Conservation (phyloP, 257 asterid species). For the Eucommia ulmoides region DNA sequence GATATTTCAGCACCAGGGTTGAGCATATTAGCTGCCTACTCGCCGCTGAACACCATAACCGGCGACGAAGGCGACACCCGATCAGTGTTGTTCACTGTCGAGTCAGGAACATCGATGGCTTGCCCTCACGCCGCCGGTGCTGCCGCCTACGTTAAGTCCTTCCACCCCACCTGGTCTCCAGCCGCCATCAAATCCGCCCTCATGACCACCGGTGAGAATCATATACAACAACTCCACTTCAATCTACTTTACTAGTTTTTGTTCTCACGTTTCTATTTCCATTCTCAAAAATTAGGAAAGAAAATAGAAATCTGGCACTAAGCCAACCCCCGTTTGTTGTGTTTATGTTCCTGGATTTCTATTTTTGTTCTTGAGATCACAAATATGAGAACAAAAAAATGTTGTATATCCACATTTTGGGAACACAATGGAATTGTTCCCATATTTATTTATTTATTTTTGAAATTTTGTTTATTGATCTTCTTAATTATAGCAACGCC, state of each 20-base stretch:
- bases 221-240: neutral
- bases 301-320: too few species aligned
- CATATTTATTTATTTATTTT: neutral
- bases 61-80: constrained; percentile 19
- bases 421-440: neutral
- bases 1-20: constrained; percentile 85
- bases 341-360: too few species aligned
- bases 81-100: constrained; percentile 27
- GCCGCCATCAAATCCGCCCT: constrained; percentile 84
- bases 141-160: constrained; percentile 63
- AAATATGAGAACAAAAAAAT: neutral
- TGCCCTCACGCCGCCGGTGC: constrained; percentile 75
- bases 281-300: neutral
- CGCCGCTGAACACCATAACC: constrained; percentile 15
- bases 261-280: neutral
- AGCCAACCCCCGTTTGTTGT: too few species aligned
- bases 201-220: constrained; percentile 58
- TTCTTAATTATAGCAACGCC: constrained; percentile 30
- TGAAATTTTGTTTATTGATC: neutral
- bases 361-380: too few species aligned
- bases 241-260: too few species aligned
- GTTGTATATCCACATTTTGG: neutral
- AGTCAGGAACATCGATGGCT: constrained; percentile 91
- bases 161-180: constrained; percentile 63
- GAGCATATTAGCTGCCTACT: constrained; percentile 54